Base-by-base conservation (phyloP, 2,329 filamentous ascomycete species). In the Fusarium equiseti region DNA sequence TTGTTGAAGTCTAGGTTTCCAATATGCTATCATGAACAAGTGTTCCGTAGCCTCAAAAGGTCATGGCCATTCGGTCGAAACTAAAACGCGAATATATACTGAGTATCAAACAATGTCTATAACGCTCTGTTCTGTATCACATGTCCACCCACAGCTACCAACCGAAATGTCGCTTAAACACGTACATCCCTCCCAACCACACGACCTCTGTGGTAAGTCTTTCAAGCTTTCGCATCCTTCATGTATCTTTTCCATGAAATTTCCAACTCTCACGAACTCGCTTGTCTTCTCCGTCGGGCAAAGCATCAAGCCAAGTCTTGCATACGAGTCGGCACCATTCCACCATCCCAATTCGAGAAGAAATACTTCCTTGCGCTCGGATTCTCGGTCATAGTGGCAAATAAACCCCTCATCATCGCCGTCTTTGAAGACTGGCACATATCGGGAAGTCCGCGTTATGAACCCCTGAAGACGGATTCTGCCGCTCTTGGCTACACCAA, bases 251-350 rank as follows among this genome's bases (percentile, higher is more conserved):
- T 44, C 42, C 3, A 8, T 1, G 6, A 26, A 45, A 11, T 7
- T 11, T n/a, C 43, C 43, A 3, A 27, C 8, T 27, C 43, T 45
- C 5, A 18, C 43, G 6, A 45, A 45, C 15, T 45, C 22, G 5
- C 9, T 2, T 6, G 16, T 5, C 3, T 45, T 18, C 4, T 4
- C 24, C 0, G 43, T 27, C 4, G 5, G 2, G 2, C 8, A 5
- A 12, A 45, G 22, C 6, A 22, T 16, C 16, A 45, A 18, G 0
- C 43, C 43, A 20, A 20, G 20, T 20, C 20, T 20, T 20, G 20
- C 20, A 20, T 20, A 20, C 20, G 20, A 20, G 20, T 20, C 20
- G 20, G 20, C 20, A 20, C 20, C 20, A 20, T 20, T 20, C 20
- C 11, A 22, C 26, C 26, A 27, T 16, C 20, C 20, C 22, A 44